phyloP scores from a whole-genome alignment of 257 asterid species.

The Nicotiana noctiflora region DNA sequence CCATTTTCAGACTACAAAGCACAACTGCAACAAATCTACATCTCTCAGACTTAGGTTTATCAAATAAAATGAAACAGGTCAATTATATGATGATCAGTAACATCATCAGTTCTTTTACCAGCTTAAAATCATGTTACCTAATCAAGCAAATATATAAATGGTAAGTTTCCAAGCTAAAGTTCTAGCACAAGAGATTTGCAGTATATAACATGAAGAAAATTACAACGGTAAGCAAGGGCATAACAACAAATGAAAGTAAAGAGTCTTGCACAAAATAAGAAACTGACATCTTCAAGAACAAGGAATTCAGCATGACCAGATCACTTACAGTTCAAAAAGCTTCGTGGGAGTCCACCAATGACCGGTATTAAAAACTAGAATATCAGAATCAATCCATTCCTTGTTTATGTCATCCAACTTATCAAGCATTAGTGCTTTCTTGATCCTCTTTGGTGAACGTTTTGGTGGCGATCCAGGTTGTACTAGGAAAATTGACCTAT shows the following conservation, averaged over 20 bases:
- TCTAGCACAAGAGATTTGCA: neutral
- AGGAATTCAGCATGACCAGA: conserved; percentile 2
- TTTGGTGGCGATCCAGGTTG: no score
- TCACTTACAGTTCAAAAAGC: conserved; percentile 74
- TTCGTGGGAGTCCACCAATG: conserved; percentile 92
- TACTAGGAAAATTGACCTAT: no score
- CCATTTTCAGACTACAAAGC: neutral
- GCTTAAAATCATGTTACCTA: neutral
- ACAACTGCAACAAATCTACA: neutral
- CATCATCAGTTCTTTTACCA: neutral
- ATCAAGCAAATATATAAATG: neutral
- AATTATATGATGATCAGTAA: neutral
- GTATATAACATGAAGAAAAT: neutral
- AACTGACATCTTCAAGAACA: neutral
- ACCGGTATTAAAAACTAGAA: conserved; percentile 60
- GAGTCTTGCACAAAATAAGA: neutral
- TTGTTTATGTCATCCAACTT: no score
- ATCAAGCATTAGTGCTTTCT: no score
- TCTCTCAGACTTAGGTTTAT: neutral
- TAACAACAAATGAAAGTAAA: neutral
- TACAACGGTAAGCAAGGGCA: neutral
- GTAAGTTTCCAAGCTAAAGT: neutral
- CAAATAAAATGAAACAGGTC: neutral
- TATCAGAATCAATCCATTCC: no score
- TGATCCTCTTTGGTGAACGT: no score